Base-by-base conservation (phyloP, 2,329 filamentous ascomycete genomes). In the Aspergillus pseudoterreus region DNA sequence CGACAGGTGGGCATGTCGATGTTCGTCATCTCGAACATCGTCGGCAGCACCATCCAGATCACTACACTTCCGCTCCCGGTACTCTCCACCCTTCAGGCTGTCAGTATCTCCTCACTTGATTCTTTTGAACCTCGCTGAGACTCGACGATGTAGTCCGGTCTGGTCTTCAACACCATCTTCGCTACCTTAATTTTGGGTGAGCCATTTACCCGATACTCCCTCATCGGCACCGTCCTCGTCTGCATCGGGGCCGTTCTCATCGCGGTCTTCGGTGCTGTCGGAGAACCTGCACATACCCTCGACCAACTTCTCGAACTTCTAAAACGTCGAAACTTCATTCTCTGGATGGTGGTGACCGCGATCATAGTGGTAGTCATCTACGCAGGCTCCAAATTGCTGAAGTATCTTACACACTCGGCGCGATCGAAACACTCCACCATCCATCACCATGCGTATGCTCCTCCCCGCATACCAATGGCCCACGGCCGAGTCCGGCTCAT, bases 121-220 rank as follows among this genome's bases (percentile, higher is more conserved):
- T 42, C 49, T 43, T 11, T 14, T 27, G 9, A 53, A 39, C 42
- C 19, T 52, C 44, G 36, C 52, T 60, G 55, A 56, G 22, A 39
- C n/a, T 51, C 39, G 32, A n/a, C 32, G 27, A 30, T 50, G 52
- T 60, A 82, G 68, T 95, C 92, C 3, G 94, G 94, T 42, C 81
- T 99, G 50, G 94, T 99, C 56, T 99, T 99, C 80, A 99, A 99
- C 77, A 96, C 92, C 51, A 90, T 97, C 71, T 96, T 95, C 79
- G 94, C 94, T 55, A 95, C 91, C 42, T 76, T 97, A 51, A 90
- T 97, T 64, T 82, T 99, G 44, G 86, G 88, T 65, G 92, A 99
- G 72, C 90, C 92, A 4, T 99, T 97, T 73, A 97, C 94, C 47
- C 83, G 82, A 69, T 95, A 91, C 81, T 96, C 92, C n/a, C 79